phyloP scores from a whole-genome alignment of 371 early-diverging fungal genomes.

The Mortierella sp. region DNA sequence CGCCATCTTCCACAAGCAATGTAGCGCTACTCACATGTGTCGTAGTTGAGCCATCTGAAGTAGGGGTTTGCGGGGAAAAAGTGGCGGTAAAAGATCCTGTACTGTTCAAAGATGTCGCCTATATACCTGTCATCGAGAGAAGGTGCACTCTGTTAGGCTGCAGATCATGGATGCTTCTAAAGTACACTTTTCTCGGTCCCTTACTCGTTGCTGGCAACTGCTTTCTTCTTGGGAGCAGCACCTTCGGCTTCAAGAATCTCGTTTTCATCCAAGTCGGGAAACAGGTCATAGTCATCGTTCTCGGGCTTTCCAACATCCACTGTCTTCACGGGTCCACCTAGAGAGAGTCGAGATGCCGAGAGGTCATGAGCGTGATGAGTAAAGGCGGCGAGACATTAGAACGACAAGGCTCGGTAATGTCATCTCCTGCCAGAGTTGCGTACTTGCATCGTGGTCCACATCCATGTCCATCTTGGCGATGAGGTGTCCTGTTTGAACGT shows the following conservation, averaged over 20 bases:
- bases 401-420: not conserved
- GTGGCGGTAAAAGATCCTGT: constrained; percentile 82
- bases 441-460: constrained; percentile 23
- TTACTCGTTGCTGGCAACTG: not conserved
- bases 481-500: not conserved
- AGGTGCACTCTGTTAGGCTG: too few relatives aligned
- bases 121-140: too few relatives aligned
- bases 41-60: constrained; percentile 88
- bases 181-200: not conserved
- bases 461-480: constrained; percentile 34
- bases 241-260: constrained; percentile 8
- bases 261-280: constrained; percentile 25
- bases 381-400: too few relatives aligned
- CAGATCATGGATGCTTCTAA: too few relatives aligned
- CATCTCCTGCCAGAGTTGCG: not conserved
- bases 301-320: constrained; percentile 23
- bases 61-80: constrained; percentile 87
- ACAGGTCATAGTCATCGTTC: constrained; percentile 23
- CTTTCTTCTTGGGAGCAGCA: constrained; percentile 1
- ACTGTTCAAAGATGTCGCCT: constrained; percentile 48
- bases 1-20: not conserved
- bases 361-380: not conserved
- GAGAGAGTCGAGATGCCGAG: too few relatives aligned
- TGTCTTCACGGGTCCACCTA: too few relatives aligned
- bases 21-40: constrained; percentile 58